These are phyloP conservation scores for Russula lepida DNA, from an alignment of 768 basidiomycete species.

Conservation along the genomic window DNA sequence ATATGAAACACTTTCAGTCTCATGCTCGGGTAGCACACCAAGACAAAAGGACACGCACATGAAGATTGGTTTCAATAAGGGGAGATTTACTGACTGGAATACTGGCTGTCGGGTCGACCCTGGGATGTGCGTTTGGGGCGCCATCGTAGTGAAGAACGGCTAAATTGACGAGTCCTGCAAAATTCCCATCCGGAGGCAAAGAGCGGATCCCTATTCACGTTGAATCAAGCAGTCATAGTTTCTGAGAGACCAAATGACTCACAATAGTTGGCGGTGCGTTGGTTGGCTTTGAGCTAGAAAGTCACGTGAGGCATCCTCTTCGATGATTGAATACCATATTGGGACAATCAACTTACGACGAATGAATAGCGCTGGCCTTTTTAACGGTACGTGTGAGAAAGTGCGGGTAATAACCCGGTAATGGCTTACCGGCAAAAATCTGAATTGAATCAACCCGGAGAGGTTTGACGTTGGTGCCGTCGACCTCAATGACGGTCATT, in stretches of 20 bases:
- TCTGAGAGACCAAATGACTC: not conserved
- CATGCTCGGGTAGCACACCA: not conserved
- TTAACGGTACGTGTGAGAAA: not conserved
- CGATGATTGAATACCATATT: not conserved
- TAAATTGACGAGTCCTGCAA: constrained; percentile 5
- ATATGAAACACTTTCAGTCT: not conserved
- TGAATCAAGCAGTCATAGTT: not conserved
- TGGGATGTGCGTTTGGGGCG: constrained; percentile 17
- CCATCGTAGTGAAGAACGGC: constrained; percentile 23
- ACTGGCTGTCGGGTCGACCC: not conserved
- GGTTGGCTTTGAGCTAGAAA: constrained; percentile 10
- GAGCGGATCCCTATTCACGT: constrained; percentile 8
- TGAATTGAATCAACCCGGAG: constrained; percentile 18
- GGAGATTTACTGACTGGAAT: constrained; percentile 4
- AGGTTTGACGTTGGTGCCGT: constrained; percentile 19
- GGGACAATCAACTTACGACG: constrained; percentile 4
- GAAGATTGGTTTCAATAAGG: constrained; percentile 10
- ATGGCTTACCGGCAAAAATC: constrained; percentile 16
- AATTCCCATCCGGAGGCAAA: not conserved
- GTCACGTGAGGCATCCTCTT: not conserved
- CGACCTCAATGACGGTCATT: constrained; percentile 22
- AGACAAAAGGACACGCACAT: not conserved
- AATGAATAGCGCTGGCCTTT: constrained; percentile 22
- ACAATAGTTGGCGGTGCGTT: constrained; percentile 10
- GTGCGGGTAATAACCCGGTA: not conserved